These are phyloP conservation scores for Diplocarpon mali DNA, from an alignment of 2,329 filamentous ascomycete genomes.

Conservation along the genomic window DNA sequence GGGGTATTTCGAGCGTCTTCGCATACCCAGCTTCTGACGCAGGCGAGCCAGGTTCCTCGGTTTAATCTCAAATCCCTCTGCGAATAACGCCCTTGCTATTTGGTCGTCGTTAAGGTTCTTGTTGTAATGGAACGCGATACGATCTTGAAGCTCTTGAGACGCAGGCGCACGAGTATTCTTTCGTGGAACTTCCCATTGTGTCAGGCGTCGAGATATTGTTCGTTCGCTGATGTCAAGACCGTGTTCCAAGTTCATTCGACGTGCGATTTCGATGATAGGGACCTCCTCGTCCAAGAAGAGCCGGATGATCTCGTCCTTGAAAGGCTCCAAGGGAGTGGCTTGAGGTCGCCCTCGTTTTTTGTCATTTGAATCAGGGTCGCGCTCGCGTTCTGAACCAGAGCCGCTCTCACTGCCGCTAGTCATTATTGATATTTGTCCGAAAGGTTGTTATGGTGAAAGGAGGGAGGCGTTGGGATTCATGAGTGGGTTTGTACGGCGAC, in stretches of 20 bases:
- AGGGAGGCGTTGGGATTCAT: neutral
- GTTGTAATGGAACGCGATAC: constrained; percentile 23
- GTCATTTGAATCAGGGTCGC: neutral
- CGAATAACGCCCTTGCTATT: constrained; percentile 17
- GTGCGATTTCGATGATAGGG: constrained; percentile 22
- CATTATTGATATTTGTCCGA: constrained; percentile 18
- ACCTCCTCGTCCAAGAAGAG: constrained; percentile 20
- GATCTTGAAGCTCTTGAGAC: constrained; percentile 19
- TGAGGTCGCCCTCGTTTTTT: constrained; percentile 21
- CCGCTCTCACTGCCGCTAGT: constrained; percentile 6
- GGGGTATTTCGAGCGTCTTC: constrained; percentile 22
- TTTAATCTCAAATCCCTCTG: constrained; percentile 24
- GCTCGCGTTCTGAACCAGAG: neutral
- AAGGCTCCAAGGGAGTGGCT: constrained; percentile 19
- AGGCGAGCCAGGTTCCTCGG: constrained; percentile 20
- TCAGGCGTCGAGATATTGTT: constrained; percentile 22
- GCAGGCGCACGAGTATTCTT: constrained; percentile 19
- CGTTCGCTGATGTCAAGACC: constrained; percentile 23
- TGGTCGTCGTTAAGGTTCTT: constrained; percentile 25
- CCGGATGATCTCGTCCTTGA: constrained; percentile 22
- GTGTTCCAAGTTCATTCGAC: constrained; percentile 20
- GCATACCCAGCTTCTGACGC: constrained; percentile 23
- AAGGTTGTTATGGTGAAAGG: constrained; percentile 19
- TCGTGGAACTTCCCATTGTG: constrained; percentile 22
- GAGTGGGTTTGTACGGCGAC: no score